Conservation (phyloP, 129 eudicot genomes). For the Chrysanthemum lavandulifolium region DNA sequence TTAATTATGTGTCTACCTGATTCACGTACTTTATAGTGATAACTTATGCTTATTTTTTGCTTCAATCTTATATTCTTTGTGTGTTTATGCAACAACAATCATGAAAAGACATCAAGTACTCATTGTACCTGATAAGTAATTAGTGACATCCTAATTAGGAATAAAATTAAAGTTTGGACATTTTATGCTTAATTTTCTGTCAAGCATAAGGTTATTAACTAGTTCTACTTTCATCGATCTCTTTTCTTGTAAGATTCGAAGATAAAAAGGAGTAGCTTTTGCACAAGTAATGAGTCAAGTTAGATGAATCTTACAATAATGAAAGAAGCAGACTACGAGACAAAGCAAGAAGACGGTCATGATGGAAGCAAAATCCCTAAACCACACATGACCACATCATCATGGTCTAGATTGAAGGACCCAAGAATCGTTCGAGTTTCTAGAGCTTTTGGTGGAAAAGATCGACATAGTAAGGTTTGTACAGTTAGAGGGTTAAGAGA, state of each 20-base stretch:
- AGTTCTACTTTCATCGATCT: constrained; percentile 28
- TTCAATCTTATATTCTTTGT: constrained; percentile 23
- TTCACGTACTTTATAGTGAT: constrained; percentile 23
- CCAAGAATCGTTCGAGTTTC: constrained; percentile 94
- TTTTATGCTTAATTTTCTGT: constrained; percentile 6
- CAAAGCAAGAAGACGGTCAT: constrained; percentile 38
- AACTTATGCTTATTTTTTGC: constrained; percentile 3
- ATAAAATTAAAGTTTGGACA: background rate
- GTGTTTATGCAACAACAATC: constrained; percentile 21
- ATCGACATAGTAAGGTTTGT: constrained; percentile 92
- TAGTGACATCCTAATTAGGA: constrained; percentile 10
- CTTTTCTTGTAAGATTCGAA: constrained; percentile 25
- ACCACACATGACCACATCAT: constrained; percentile 39
- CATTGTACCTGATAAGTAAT: constrained; percentile 21
- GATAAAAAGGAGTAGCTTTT: constrained; percentile 21
- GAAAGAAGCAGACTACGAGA: constrained; percentile 30
- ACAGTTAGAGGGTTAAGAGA: constrained; percentile 86
- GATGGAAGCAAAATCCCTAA: constrained; percentile 19
- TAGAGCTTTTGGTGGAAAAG: constrained; percentile 84
- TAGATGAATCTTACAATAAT: constrained; percentile 40
- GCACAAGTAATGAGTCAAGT: constrained; percentile 26
- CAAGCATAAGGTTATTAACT: constrained; percentile 7
- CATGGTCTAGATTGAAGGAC: constrained; percentile 87
- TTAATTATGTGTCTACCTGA: constrained; percentile 11
- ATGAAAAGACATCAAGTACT: constrained; percentile 25